phyloP scores from a whole-genome alignment of 1,284 basidiomycete species.

The Marasmius sp. region DNA sequence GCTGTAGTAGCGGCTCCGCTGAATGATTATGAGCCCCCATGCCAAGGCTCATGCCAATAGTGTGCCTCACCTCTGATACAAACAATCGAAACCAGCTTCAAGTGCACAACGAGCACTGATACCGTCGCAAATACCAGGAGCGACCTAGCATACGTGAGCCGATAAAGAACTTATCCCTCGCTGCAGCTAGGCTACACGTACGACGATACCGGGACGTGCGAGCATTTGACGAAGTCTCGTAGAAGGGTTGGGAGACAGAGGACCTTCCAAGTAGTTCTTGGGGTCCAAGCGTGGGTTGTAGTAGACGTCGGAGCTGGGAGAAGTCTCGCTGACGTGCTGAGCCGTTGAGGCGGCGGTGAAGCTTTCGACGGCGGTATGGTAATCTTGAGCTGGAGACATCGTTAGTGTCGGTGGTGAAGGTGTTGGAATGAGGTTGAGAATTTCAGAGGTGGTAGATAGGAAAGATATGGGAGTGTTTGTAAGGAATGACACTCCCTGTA shows the following conservation, averaged over 20 bases:
- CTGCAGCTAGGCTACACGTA: constrained; percentile 31
- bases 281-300: constrained; percentile 65
- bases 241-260: constrained; percentile 63
- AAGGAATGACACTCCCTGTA: not conserved
- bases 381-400: constrained; percentile 27
- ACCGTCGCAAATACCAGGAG: constrained; percentile 80
- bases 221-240: constrained; percentile 77
- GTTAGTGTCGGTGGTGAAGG: not conserved
- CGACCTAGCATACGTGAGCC: constrained; percentile 41
- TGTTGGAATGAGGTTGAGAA: not conserved
- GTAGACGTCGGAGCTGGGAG: constrained; percentile 29
- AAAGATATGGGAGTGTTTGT: not conserved
- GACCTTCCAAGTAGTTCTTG: constrained; percentile 67
- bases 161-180: no score
- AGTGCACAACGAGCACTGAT: constrained; percentile 78
- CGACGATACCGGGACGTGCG: constrained; percentile 73
- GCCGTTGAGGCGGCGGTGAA: constrained; percentile 5
- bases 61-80: constrained; percentile 59
- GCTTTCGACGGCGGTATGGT: constrained; percentile 21
- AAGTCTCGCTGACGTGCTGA: not conserved
- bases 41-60: not conserved
- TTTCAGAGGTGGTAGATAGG: not conserved
- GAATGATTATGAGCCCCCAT: not conserved
- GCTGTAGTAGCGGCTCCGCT: constrained; percentile 62
- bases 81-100: constrained; percentile 73